A percentile compares a stretch with the other conserved stretches of the same genome.
phyloP scores from a whole-genome alignment of 495 filamentous ascomycete genomes.

The Lasiosphaeria miniovina region DNA sequence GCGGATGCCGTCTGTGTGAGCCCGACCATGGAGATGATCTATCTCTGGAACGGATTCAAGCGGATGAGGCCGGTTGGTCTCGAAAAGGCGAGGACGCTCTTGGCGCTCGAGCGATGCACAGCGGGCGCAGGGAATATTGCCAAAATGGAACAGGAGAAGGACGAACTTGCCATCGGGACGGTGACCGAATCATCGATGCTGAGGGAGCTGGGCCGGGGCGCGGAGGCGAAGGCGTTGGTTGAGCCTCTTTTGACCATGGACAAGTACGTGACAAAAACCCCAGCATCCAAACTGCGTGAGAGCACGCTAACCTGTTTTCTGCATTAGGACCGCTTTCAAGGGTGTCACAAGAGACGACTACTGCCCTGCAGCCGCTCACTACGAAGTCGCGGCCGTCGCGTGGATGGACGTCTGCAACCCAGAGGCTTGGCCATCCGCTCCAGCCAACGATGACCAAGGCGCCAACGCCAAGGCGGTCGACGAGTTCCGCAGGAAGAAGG shows the following conservation, averaged over 20 bases:
- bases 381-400: slow-evolving; percentile 80
- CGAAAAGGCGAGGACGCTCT: slow-evolving; percentile 55
- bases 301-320: slow-evolving; percentile 1
- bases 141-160: slow-evolving; percentile 65
- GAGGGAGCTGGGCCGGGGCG: slow-evolving; percentile 57
- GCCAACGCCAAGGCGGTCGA: slow-evolving; percentile 25
- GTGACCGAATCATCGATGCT: slow-evolving; percentile 66
- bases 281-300: neutral
- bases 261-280: slow-evolving; percentile 43
- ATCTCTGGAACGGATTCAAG: slow-evolving; percentile 84
- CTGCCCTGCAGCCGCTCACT: slow-evolving; percentile 74
- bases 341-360: slow-evolving; percentile 77
- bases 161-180: slow-evolving; percentile 70
- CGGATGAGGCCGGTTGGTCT: slow-evolving; percentile 68
- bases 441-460: neutral
- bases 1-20: slow-evolving; percentile 81
- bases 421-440: slow-evolving; percentile 20
- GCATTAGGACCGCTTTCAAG: slow-evolving; percentile 59
- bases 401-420: slow-evolving; percentile 61
- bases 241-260: slow-evolving; percentile 58
- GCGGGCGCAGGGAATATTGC: slow-evolving; percentile 49
- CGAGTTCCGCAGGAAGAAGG: slow-evolving; percentile 50
- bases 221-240: slow-evolving; percentile 63
- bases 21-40: slow-evolving; percentile 91
- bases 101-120: slow-evolving; percentile 61